Conservation (phyloP, 2,329 filamentous ascomycete species). For the Fusarium caatingaense region DNA sequence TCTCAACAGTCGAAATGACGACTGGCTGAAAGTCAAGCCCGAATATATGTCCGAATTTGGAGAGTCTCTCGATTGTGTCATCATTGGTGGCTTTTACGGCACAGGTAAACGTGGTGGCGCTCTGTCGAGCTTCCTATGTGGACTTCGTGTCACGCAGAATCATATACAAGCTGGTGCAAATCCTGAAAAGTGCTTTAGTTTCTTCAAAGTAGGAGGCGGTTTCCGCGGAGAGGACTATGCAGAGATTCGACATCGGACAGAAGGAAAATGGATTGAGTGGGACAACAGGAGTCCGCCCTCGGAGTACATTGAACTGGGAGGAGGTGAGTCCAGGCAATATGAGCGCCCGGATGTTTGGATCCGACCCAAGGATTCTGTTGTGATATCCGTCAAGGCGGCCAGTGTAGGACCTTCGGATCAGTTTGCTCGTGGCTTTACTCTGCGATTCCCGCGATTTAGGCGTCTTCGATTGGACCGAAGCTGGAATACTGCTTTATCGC, state of each 20-base stretch:
- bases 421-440: constrained; percentile 80
- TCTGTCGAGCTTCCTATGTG: constrained; percentile 90
- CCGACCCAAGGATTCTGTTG: constrained; percentile 85
- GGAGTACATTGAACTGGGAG: constrained; percentile 83
- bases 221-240: constrained; percentile 88
- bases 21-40: constrained; percentile 99
- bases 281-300: constrained; percentile 80
- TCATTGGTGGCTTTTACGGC: constrained; percentile 94
- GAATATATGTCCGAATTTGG: constrained; percentile 98
- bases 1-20: constrained; percentile 89
- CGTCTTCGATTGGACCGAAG: constrained; percentile 81
- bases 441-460: constrained; percentile 93
- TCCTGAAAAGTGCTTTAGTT: constrained; percentile 86
- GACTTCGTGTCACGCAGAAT: constrained; percentile 78
- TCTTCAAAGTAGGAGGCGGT: constrained; percentile 97
- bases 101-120: constrained; percentile 85
- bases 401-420: constrained; percentile 79
- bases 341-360: constrained; percentile 96
- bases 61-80: constrained; percentile 87
- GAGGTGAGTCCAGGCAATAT: constrained; percentile 74
- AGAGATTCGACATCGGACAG: constrained; percentile 82
- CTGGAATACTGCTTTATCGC: constrained; percentile 83
- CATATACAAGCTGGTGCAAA: constrained; percentile 69
- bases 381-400: constrained; percentile 89
- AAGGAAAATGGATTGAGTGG: constrained; percentile 93